phyloP scores from a whole-genome alignment of 495 filamentous ascomycete species.

The Neurospora hispaniola region DNA sequence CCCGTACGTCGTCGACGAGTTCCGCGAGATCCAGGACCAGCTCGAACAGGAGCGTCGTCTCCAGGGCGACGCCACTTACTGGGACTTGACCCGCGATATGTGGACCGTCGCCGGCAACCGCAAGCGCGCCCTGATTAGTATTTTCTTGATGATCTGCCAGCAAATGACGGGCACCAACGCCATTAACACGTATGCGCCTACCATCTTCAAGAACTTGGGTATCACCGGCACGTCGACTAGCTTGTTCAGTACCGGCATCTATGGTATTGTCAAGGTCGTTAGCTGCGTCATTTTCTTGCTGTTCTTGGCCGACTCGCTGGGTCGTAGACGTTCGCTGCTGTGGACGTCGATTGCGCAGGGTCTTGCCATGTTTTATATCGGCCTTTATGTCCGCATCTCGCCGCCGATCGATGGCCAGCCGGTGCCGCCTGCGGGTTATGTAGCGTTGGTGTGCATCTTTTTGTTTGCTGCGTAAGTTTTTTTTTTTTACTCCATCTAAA shows the following conservation, averaged over 20 bases:
- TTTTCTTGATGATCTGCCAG: slow-evolving; percentile 39
- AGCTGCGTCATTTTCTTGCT: slow-evolving; percentile 33
- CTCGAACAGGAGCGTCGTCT: slow-evolving; percentile 58
- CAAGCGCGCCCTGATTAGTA: slow-evolving; percentile 32
- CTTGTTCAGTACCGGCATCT: slow-evolving; percentile 41
- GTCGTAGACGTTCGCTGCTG: slow-evolving; percentile 56
- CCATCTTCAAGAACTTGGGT: slow-evolving; percentile 39
- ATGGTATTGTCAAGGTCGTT: slow-evolving; percentile 38
- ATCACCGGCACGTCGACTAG: slow-evolving; percentile 33
- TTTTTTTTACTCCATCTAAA: background rate
- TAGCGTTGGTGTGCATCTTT: slow-evolving; percentile 62
- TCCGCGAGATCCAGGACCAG: slow-evolving; percentile 55
- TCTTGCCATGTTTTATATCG: slow-evolving; percentile 69
- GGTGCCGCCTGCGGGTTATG: slow-evolving; percentile 42
- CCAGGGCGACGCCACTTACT: slow-evolving; percentile 50
- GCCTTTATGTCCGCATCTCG: slow-evolving; percentile 63
- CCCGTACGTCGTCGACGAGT: slow-evolving; percentile 54
- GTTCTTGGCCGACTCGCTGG: slow-evolving; percentile 55
- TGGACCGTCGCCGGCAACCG: slow-evolving; percentile 53
- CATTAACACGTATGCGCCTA: slow-evolving; percentile 44
- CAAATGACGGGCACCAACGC: slow-evolving; percentile 36
- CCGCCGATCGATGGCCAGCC: slow-evolving; percentile 42
- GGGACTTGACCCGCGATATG: slow-evolving; percentile 60
- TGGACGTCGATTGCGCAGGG: slow-evolving; percentile 63
- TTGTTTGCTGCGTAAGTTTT: slow-evolving; percentile 48